Percentiles rank a stretch among this genome's conserved stretches.
Conservation (phyloP, 306 rosid genomes). For the Styphnolobium japonicum region DNA sequence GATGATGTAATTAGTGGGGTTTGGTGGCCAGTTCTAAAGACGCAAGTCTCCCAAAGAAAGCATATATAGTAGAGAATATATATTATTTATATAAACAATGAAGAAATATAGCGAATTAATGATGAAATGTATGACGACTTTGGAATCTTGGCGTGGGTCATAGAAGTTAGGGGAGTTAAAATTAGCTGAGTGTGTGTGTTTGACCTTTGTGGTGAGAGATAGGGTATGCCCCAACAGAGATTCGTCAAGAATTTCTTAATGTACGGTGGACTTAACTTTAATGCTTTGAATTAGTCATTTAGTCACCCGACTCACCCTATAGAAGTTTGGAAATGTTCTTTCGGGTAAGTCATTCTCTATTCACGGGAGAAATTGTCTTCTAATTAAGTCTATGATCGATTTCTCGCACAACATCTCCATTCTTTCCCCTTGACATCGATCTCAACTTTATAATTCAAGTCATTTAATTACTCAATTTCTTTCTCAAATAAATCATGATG, state of each 20-base stretch:
- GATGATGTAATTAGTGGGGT: conserved; percentile 25
- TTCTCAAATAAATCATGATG: background rate
- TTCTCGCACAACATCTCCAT: background rate
- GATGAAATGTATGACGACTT: background rate
- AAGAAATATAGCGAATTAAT: background rate
- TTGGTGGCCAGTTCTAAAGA: conserved; percentile 37
- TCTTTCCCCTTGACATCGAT: too few species aligned
- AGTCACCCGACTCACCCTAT: background rate
- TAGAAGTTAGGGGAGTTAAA: conserved; percentile 26
- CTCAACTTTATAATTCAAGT: too few species aligned
- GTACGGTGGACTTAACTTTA: conserved; percentile 23
- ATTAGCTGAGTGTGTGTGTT: background rate
- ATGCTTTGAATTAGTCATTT: conserved; percentile 32
- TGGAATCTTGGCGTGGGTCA: conserved; percentile 31
- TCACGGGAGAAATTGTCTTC: background rate
- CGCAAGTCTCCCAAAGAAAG: conserved; percentile 8
- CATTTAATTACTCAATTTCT: background rate
- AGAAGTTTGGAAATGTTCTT: conserved; percentile 15
- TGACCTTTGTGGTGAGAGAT: conserved; percentile 32
- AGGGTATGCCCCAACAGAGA: conserved; percentile 22
- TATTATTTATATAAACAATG: too few species aligned
- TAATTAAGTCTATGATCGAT: background rate
- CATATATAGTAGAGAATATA: conserved; percentile 17
- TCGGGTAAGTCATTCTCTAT: background rate
- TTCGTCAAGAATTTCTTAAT: conserved; percentile 22